A percentile compares a stretch with the other conserved stretches of the same genome.
Evolutionary conservation across 164 flowering plant genomes (phyloP).

Genomic region (Houttuynia cordata): DNA sequence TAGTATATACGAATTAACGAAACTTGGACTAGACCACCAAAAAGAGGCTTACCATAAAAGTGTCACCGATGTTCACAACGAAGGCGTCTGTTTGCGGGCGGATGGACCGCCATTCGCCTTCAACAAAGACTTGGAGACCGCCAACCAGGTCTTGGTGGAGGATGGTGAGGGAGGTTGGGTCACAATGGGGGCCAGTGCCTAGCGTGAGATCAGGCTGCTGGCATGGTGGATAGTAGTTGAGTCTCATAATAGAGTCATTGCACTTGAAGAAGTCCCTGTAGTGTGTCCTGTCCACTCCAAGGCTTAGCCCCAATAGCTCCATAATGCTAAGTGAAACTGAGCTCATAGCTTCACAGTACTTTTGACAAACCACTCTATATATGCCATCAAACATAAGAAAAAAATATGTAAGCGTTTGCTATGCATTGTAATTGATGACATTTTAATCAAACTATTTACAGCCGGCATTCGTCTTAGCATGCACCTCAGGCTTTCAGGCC

Average conservation of each 20-base stretch:
- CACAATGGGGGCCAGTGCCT: slow-evolving; percentile 89
- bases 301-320: slow-evolving; percentile 66
- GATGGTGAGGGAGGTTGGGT: slow-evolving; percentile 77
- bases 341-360: slow-evolving; percentile 66
- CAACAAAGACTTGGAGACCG: slow-evolving; percentile 70
- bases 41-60: slow-evolving; percentile 47
- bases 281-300: slow-evolving; percentile 35
- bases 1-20: neutral
- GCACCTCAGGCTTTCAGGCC: too few relatives aligned
- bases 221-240: slow-evolving; percentile 75
- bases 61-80: slow-evolving; percentile 81
- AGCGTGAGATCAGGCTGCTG: slow-evolving; percentile 60
- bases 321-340: slow-evolving; percentile 50
- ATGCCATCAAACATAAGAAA: neutral
- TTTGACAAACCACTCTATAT: slow-evolving; percentile 53
- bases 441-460: neutral
- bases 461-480: too few relatives aligned
- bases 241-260: slow-evolving; percentile 72
- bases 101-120: slow-evolving; percentile 49
- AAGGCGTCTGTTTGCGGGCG: slow-evolving; percentile 49
- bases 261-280: slow-evolving; percentile 51
- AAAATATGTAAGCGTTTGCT: neutral
- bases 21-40: neutral
- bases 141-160: slow-evolving; percentile 78
- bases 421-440: neutral